Conservation (phyloP, 306 rosid species). For the Hippophae gyantsensis region DNA sequence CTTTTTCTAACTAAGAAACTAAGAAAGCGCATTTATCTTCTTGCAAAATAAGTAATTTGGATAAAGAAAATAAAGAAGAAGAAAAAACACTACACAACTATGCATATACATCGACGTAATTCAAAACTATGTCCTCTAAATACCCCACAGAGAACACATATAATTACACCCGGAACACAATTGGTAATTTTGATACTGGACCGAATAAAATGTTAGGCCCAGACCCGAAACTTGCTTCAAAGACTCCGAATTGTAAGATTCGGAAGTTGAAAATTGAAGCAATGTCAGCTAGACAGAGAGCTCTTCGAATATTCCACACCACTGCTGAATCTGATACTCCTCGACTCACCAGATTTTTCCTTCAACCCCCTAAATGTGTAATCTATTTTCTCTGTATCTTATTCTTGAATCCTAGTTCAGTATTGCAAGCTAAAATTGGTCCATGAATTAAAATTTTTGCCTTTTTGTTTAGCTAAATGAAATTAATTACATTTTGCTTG, state of each 20-base stretch:
- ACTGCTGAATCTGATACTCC: constrained; percentile 27
- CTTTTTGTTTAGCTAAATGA: neutral
- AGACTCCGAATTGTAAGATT: neutral
- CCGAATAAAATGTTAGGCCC: too few species aligned
- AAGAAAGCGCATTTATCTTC: too few species aligned
- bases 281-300: constrained; percentile 24
- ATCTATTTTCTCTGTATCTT: constrained; percentile 7
- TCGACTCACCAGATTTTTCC: constrained; percentile 53
- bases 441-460: neutral
- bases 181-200: too few species aligned
- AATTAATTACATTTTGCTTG: neutral
- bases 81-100: too few species aligned
- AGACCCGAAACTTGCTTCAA: neutral
- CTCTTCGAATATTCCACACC: constrained; percentile 41
- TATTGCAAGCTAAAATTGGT: neutral
- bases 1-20: too few species aligned
- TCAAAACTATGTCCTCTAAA: too few species aligned
- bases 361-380: constrained; percentile 66
- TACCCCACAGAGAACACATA: too few species aligned
- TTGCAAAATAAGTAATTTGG: too few species aligned
- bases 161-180: too few species aligned
- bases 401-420: neutral
- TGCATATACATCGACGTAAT: too few species aligned
- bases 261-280: neutral
- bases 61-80: too few species aligned